Evolutionary conservation across 495 filamentous ascomycete species (phyloP).

Genomic region (Elasticomyces elasticus): DNA sequence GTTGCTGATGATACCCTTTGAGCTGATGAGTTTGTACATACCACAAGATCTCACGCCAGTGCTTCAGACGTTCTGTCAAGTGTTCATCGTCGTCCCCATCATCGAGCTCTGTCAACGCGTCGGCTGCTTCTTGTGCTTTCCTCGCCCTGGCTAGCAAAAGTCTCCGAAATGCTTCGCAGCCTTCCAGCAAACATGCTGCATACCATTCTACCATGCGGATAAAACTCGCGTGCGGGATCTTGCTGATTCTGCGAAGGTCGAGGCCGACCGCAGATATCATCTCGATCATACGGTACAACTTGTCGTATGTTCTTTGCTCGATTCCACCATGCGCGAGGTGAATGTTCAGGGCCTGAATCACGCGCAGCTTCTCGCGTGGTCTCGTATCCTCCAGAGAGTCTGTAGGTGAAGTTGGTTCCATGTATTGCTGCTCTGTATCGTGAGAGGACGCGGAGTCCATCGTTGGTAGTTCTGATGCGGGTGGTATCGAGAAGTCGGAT

Average conservation of each 20-base stretch:
- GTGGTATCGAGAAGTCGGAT: no score
- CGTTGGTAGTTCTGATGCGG: no score
- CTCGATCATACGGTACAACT: constrained; percentile 9
- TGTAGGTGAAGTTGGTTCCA: no score
- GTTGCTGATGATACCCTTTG: background rate
- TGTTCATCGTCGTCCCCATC: background rate
- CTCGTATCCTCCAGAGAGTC: no score
- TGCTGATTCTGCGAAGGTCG: constrained; percentile 4
- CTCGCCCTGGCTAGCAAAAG: background rate
- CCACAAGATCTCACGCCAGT: background rate
- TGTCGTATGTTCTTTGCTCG: constrained; percentile 1
- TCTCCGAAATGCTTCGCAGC: constrained; percentile 4
- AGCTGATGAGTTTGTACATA: background rate
- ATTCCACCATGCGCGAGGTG: constrained; percentile 7
- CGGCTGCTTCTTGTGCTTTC: background rate
- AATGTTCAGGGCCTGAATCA: constrained; percentile 5
- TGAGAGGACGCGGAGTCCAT: no score
- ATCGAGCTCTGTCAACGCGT: background rate
- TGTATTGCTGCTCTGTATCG: no score
- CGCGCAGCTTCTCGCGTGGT: constrained; percentile 1
- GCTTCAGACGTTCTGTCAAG: background rate
- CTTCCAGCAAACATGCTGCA: constrained; percentile 5
- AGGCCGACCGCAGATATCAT: constrained; percentile 11
- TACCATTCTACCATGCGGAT: constrained; percentile 1
- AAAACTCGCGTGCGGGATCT: background rate